Evolutionary conservation across 495 filamentous ascomycete species (phyloP).

Genomic region (Penicillium malachiteum): DNA sequence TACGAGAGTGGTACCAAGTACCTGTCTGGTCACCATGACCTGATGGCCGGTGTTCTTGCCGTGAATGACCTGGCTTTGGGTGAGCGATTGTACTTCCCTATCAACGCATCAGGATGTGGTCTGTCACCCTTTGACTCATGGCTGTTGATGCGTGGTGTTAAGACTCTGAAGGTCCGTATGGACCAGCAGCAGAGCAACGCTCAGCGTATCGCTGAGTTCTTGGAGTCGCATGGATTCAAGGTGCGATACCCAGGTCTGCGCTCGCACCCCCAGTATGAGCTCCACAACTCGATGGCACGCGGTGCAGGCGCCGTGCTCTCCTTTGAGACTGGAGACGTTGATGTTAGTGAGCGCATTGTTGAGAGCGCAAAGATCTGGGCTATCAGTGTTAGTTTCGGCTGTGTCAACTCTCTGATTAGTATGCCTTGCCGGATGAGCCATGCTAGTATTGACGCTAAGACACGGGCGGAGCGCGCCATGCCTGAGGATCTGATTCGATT

Average conservation of each 20-base stretch:
- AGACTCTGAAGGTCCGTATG: slow-evolving; percentile 96
- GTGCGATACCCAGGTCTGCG: slow-evolving; percentile 92
- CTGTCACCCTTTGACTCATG: slow-evolving; percentile 93
- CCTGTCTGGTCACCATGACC: slow-evolving; percentile 94
- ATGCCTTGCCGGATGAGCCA: slow-evolving; percentile 99
- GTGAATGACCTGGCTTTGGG: slow-evolving; percentile 78
- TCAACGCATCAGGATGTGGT: slow-evolving; percentile 93
- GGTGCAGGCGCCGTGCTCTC: slow-evolving; percentile 91
- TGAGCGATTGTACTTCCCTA: slow-evolving; percentile 91
- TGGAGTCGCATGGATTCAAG: slow-evolving; percentile 87
- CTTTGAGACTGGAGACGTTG: slow-evolving; percentile 88
- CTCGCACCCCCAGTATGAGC: slow-evolving; percentile 93
- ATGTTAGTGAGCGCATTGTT: slow-evolving; percentile 85
- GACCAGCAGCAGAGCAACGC: slow-evolving; percentile 96
- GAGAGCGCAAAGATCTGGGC: slow-evolving; percentile 89
- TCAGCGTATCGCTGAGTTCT: slow-evolving; percentile 84
- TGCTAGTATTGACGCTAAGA: slow-evolving; percentile 96
- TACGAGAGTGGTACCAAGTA: slow-evolving; percentile 99
- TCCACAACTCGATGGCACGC: slow-evolving; percentile 92
- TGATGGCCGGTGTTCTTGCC: slow-evolving; percentile 96
- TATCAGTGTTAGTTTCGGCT: slow-evolving; percentile 95
- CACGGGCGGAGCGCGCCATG: slow-evolving; percentile 81
- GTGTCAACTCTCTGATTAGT: slow-evolving; percentile 96
- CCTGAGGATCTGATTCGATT: slow-evolving; percentile 94
- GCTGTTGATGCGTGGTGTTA: slow-evolving; percentile 89